Percentiles rank a stretch among this genome's conserved stretches.
Evolutionary conservation across 345 rosid genomes (phyloP).

Genomic region (Ailanthus altissimus): DNA sequence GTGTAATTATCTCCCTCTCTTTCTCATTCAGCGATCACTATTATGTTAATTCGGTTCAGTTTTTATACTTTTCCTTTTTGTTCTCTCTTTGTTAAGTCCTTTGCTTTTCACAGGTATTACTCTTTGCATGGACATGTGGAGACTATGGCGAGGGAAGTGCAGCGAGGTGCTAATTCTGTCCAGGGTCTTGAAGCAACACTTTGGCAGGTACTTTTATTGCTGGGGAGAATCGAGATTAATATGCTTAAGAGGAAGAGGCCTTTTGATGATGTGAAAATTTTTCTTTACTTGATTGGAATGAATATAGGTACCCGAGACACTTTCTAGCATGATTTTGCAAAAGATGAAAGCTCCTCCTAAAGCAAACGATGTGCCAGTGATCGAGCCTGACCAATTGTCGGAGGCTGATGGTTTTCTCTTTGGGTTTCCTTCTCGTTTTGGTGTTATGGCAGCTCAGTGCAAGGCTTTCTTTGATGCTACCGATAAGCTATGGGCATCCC

Average conservation of each 20-base stretch:
- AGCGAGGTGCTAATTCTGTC: slow-evolving; percentile 71
- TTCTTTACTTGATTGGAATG: slow-evolving; percentile 12
- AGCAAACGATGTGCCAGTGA: slow-evolving; percentile 74
- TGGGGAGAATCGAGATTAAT: not conserved
- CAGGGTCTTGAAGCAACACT: slow-evolving; percentile 86
- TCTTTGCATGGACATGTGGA: slow-evolving; percentile 85
- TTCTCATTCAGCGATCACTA: not conserved
- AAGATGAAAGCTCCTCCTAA: slow-evolving; percentile 78
- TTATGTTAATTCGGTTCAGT: not conserved
- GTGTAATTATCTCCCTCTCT: slow-evolving; percentile 35
- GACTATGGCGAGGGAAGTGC: slow-evolving; percentile 85
- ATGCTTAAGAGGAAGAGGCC: not conserved
- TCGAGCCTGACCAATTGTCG: slow-evolving; percentile 64
- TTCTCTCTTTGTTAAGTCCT: not conserved
- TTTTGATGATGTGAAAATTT: not conserved
- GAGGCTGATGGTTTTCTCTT: slow-evolving; percentile 95
- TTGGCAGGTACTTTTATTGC: slow-evolving; percentile 61
- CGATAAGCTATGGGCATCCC: slow-evolving; percentile 62
- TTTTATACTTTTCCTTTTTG: not conserved
- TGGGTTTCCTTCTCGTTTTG: slow-evolving; percentile 94
- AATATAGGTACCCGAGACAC: slow-evolving; percentile 79
- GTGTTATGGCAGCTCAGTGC: slow-evolving; percentile 90
- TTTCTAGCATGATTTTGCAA: slow-evolving; percentile 56
- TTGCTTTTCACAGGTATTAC: slow-evolving; percentile 50
- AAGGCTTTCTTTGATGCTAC: slow-evolving; percentile 93